Evolutionary conservation across 139 green algal genomes (phyloP).

Genomic region (Coccomyxa sp.): DNA sequence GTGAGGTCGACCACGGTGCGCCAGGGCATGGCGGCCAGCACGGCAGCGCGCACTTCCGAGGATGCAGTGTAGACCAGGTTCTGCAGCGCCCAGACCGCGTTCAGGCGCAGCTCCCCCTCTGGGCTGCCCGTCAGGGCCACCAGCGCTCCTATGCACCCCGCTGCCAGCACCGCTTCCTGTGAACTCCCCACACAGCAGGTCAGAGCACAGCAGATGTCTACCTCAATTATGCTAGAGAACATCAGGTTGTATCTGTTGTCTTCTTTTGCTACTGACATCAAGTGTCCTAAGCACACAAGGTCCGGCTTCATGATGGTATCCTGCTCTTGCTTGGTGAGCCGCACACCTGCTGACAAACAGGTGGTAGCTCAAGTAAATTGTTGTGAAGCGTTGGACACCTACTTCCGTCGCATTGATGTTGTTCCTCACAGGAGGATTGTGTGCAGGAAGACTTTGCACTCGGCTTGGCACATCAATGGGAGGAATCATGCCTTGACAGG

Average conservation of each 20-base stretch:
- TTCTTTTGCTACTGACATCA: too few relatives aligned
- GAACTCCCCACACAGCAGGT: not conserved
- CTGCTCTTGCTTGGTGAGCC: too few relatives aligned
- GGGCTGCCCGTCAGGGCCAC: slow-evolving; percentile 32
- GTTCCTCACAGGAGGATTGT: not conserved
- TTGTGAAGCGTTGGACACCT: too few relatives aligned
- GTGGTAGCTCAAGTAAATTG: too few relatives aligned
- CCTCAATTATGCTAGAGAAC: not conserved
- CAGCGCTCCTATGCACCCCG: slow-evolving; percentile 41
- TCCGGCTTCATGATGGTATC: too few relatives aligned
- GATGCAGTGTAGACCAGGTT: slow-evolving; percentile 56
- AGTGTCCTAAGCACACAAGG: too few relatives aligned
- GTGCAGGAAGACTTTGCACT: not conserved
- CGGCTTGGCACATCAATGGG: not conserved
- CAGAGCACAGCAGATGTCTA: not conserved
- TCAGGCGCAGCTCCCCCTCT: slow-evolving; percentile 45
- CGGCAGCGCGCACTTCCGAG: slow-evolving; percentile 19
- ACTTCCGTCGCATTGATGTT: too few relatives aligned
- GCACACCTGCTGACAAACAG: too few relatives aligned
- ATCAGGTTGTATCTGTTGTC: not conserved
- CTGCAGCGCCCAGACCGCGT: slow-evolving; percentile 71
- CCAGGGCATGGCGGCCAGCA: slow-evolving; percentile 56
- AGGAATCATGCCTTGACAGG: slow-evolving; percentile 38
- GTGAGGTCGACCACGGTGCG: slow-evolving; percentile 42
- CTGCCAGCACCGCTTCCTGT: slow-evolving; percentile 41